phyloP scores from a whole-genome alignment of 2,329 filamentous ascomycete species.

The Sporothrix brasiliensis region DNA sequence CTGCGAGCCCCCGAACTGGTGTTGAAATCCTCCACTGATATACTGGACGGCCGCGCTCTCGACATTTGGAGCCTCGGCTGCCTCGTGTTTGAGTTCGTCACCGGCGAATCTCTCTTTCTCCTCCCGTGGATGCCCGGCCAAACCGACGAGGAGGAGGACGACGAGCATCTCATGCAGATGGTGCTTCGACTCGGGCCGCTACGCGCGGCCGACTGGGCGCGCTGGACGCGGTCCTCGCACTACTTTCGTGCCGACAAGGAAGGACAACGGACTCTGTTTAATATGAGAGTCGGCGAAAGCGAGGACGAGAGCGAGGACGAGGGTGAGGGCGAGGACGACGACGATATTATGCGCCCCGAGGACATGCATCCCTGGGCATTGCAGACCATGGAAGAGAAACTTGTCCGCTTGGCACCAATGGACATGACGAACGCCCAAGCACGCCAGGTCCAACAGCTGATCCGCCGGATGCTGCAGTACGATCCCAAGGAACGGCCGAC shows the following conservation, averaged over 20 bases:
- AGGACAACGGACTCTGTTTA: too few species aligned
- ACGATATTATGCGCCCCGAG: too few species aligned
- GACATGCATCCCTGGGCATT: too few species aligned
- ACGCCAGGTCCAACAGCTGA: background rate
- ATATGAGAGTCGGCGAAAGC: too few species aligned
- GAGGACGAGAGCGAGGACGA: too few species aligned
- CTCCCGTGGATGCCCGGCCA: background rate
- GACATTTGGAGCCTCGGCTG: conserved; percentile 31
- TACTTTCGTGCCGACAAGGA: background rate
- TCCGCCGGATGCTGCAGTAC: conserved; percentile 20
- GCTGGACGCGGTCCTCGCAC: background rate
- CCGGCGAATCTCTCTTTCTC: conserved; percentile 22
- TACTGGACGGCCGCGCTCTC: background rate
- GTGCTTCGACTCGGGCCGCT: background rate
- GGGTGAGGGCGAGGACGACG: too few species aligned
- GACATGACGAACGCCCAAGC: background rate
- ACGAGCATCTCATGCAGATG: conserved; percentile 5
- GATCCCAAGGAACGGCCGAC: conserved; percentile 11
- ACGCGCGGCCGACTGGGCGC: background rate
- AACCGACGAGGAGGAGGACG: background rate
- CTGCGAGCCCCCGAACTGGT: conserved; percentile 23
- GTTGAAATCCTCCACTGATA: background rate
- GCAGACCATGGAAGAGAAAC: background rate
- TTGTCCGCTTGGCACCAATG: background rate
- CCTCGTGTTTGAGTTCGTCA: conserved; percentile 25